Percentiles rank a stretch among this genome's conserved stretches.
Evolutionary conservation across 345 rosid genomes (phyloP).

Genomic region (Camelina hispida): DNA sequence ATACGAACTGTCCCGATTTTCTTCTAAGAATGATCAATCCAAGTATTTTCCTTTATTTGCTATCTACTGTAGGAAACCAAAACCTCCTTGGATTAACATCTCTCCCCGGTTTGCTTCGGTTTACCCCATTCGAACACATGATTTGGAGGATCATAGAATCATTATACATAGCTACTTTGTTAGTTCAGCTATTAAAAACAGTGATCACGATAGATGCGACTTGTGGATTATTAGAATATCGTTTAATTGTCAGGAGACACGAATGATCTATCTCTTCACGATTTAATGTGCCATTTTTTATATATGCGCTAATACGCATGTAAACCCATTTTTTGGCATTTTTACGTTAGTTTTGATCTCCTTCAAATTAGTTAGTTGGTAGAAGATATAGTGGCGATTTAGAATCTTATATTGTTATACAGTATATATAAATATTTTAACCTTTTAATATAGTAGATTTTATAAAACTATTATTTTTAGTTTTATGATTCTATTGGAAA

Average conservation of each 20-base stretch:
- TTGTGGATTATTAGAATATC: slow-evolving; percentile 18
- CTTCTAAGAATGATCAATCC: too few species aligned
- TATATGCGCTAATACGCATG: slow-evolving; percentile 10
- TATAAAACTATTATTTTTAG: too few species aligned
- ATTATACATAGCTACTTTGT: slow-evolving; percentile 32
- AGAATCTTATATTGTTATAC: neutral
- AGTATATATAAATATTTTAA: too few species aligned
- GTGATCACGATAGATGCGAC: slow-evolving; percentile 31
- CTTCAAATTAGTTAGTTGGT: neutral
- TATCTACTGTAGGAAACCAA: slow-evolving; percentile 1
- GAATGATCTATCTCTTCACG: slow-evolving; percentile 39
- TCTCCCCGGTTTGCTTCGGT: slow-evolving; percentile 16
- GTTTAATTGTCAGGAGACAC: slow-evolving; percentile 36
- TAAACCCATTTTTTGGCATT: slow-evolving; percentile 36
- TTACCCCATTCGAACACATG: slow-evolving; percentile 10
- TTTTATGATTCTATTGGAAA: too few species aligned
- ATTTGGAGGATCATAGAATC: slow-evolving; percentile 10
- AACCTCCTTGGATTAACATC: neutral
- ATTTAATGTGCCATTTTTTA: slow-evolving; percentile 34
- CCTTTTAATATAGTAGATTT: too few species aligned
- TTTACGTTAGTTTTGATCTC: neutral
- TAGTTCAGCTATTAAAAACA: slow-evolving; percentile 27
- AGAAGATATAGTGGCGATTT: neutral
- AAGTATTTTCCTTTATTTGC: neutral
- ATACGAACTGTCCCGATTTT: too few species aligned